phyloP scores from a whole-genome alignment of 106 monocot species.

The Iris macrosiphon region DNA sequence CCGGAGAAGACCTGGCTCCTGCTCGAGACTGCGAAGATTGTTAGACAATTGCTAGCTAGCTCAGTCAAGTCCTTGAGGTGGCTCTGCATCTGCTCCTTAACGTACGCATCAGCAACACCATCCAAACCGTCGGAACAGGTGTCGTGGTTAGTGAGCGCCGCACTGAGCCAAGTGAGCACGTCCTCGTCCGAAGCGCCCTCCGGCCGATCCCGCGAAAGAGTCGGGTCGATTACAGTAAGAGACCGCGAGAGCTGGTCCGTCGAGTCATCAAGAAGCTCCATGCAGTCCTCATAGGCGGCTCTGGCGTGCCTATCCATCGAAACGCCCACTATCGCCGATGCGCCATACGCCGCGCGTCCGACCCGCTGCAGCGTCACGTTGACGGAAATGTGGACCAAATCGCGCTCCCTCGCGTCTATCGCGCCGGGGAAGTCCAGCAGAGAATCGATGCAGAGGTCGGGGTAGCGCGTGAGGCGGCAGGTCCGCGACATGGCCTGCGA shows the following conservation, averaged over 20 bases:
- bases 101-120: conserved; percentile 23
- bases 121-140: conserved; percentile 74
- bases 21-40: conserved; percentile 56
- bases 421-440: conserved; percentile 63
- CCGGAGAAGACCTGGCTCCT: conserved; percentile 56
- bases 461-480: conserved; percentile 51
- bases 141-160: conserved; percentile 89
- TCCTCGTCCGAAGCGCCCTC: conserved; percentile 37
- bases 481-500: conserved; percentile 44
- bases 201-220: background rate
- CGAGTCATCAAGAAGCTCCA: conserved; percentile 80
- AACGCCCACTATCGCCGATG: conserved; percentile 35
- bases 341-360: conserved; percentile 43
- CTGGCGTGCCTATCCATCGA: conserved; percentile 35
- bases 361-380: conserved; percentile 75
- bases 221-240: conserved; percentile 27
- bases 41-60: conserved; percentile 73
- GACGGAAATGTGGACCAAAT: conserved; percentile 73
- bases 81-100: conserved; percentile 49
- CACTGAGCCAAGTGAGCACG: conserved; percentile 90
- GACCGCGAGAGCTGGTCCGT: conserved; percentile 50
- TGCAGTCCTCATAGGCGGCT: conserved; percentile 76
- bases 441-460: conserved; percentile 49
- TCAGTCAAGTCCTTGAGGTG: conserved; percentile 50
- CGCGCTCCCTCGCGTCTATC: conserved; percentile 23